A percentile compares a stretch with the other conserved stretches of the same genome.
Conservation (phyloP, 179 eudicot species). For the Dionaea muscipula region DNA sequence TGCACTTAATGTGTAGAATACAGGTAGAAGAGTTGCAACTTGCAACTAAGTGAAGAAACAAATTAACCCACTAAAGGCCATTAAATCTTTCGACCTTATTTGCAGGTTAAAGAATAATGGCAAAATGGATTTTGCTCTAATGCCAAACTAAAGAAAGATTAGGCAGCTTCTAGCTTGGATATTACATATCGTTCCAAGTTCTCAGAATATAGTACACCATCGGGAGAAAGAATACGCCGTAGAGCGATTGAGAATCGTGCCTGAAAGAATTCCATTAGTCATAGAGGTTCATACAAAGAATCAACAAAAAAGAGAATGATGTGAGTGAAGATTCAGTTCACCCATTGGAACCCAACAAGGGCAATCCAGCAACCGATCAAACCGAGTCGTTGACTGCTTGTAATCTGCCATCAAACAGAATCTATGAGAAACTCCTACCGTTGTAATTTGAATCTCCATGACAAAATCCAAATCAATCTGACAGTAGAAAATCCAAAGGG, state of each 20-base stretch:
- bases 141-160: too few species aligned
- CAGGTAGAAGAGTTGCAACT: too few species aligned
- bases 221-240: conserved; percentile 49
- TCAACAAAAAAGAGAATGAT: not conserved
- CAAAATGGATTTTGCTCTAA: too few species aligned
- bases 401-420: conserved; percentile 23
- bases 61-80: too few species aligned
- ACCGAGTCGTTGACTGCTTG: conserved; percentile 56
- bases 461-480: not conserved
- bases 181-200: conserved; percentile 30
- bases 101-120: too few species aligned
- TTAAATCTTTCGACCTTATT: too few species aligned
- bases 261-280: conserved; percentile 22
- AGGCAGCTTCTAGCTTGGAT: conserved; percentile 38
- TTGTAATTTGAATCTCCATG: too few species aligned
- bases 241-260: conserved; percentile 53
- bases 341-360: conserved; percentile 93
- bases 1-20: too few species aligned
- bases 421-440: not conserved
- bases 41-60: too few species aligned
- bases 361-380: conserved; percentile 68
- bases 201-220: conserved; percentile 55
- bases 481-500: not conserved
- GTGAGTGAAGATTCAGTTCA: conserved; percentile 21
- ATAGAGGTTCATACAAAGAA: not conserved